Conservation (phyloP, 2,329 filamentous ascomycete species). For the Alternaria ventricosa region DNA sequence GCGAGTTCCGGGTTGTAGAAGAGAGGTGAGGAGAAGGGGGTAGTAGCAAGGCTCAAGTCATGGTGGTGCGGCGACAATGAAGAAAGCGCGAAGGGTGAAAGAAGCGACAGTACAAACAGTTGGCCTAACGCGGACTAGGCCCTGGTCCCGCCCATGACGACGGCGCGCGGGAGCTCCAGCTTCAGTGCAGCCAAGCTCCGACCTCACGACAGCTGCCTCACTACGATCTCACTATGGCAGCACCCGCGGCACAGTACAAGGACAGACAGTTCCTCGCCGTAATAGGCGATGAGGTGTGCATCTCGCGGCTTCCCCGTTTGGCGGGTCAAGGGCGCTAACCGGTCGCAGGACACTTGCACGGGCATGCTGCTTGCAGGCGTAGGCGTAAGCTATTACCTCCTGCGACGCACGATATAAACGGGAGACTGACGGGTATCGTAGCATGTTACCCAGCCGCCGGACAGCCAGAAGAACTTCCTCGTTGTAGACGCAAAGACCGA, state of each 20-base stretch:
- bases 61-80: conserved; percentile 11
- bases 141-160: conserved; percentile 33
- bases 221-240: conserved; percentile 59
- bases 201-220: conserved; percentile 25
- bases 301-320: background rate
- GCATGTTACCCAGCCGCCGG: conserved; percentile 90
- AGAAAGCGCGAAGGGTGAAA: conserved; percentile 11
- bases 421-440: conserved; percentile 49
- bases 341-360: conserved; percentile 84
- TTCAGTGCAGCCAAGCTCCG: conserved; percentile 22
- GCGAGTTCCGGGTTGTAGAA: background rate
- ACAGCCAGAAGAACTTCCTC: conserved; percentile 96
- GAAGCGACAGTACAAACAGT: conserved; percentile 24
- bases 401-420: background rate
- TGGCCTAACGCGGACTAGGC: conserved; percentile 30
- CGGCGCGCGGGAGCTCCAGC: conserved; percentile 14
- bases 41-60: conserved; percentile 28
- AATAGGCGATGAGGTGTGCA: conserved; percentile 87
- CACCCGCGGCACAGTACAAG: conserved; percentile 66
- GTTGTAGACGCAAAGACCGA: conserved; percentile 96
- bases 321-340: conserved; percentile 18
- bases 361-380: conserved; percentile 94
- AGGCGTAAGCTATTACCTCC: conserved; percentile 68
- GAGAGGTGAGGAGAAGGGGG: background rate
- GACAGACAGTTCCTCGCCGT: conserved; percentile 96